Base-by-base conservation (phyloP, 768 basidiomycete species). In the Boletus pseudo-olivaceus region DNA sequence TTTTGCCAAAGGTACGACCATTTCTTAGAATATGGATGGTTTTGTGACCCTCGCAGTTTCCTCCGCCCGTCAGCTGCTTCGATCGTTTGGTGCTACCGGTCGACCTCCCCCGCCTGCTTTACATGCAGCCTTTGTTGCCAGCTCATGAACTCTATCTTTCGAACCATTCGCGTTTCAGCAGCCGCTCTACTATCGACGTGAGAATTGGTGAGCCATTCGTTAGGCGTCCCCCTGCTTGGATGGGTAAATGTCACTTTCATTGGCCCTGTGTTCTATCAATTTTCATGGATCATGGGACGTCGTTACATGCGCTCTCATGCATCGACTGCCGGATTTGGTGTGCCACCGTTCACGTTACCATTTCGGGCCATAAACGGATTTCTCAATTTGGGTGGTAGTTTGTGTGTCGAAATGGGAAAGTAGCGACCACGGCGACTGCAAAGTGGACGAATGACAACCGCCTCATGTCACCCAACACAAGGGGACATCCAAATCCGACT, bases 401-500 rank as follows among this genome's bases (percentile, higher is more conserved):
- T 70, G 59, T 72, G 12, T 11, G 39, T 62, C 45, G 50, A 67
- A 60, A 66, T 57, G 67, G 63, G 47, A 62, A 61, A 46, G 46
- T 7, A 3, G 17, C 29, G 33, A 32, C 27, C 19, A 8, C 45
- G 20, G 32, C 45, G 46, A 47, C 23, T 20, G 35, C 51, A 54
- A 3, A 19, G 57, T 61, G 55, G 53, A 48, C 49, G 34, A 50
- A 50, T 41, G 49, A 48, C 51, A 48, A 2, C 35, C 44, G 33
- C 27, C 42, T 17, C 39, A 23, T 14, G 10, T 42, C 54, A 44
- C 53, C 38, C 43, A 56, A 50, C 5, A 69, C 63, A 69, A 69
- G 62, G 65, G 65, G 55, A 64, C 44, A 11, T 38, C 68, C 66
- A 68, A 62, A 70, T 70, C 7, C 6, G 66, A 59, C 33, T 23